Percentiles rank a stretch among this genome's conserved stretches.
These are phyloP conservation scores for Trichoderma aggressivum DNA, from an alignment of 2,329 filamentous ascomycete genomes.

Conservation along the genomic window DNA sequence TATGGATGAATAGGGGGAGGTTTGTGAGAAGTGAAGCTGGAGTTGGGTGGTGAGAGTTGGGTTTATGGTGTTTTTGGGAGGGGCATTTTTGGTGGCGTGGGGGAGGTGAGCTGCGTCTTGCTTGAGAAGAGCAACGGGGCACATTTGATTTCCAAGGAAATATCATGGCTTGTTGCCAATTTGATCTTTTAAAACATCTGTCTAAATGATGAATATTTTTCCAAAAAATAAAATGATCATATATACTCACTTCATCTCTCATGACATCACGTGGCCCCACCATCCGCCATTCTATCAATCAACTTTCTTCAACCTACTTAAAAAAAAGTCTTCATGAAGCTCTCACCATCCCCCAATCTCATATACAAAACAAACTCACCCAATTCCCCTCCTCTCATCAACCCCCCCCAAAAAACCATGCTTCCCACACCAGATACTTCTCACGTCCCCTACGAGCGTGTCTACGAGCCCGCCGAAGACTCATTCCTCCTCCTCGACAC, in stretches of 20 bases:
- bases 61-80: not conserved
- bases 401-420: conserved; percentile 51
- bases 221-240: too few species aligned
- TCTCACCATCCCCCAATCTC: not conserved
- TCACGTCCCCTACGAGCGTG: conserved; percentile 80
- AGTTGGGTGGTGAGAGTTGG: not conserved
- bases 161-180: fast-evolving
- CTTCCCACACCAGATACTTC: conserved; percentile 90
- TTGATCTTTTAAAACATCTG: not conserved
- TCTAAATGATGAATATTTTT: not conserved
- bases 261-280: conserved; percentile 27
- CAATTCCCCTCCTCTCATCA: not conserved
- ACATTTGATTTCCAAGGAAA: not conserved
- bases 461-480: conserved; percentile 96
- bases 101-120: not conserved
- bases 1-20: not conserved
- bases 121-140: not conserved
- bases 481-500: conserved; percentile 93
- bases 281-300: conserved; percentile 4
- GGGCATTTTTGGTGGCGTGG: not conserved
- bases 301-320: not conserved
- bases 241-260: not conserved
- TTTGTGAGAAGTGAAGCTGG: not conserved
- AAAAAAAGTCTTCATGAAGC: conserved; percentile 17
- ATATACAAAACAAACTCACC: not conserved